Conservation (phyloP, 169 alveolate genomes). For the Babesia divergens region DNA sequence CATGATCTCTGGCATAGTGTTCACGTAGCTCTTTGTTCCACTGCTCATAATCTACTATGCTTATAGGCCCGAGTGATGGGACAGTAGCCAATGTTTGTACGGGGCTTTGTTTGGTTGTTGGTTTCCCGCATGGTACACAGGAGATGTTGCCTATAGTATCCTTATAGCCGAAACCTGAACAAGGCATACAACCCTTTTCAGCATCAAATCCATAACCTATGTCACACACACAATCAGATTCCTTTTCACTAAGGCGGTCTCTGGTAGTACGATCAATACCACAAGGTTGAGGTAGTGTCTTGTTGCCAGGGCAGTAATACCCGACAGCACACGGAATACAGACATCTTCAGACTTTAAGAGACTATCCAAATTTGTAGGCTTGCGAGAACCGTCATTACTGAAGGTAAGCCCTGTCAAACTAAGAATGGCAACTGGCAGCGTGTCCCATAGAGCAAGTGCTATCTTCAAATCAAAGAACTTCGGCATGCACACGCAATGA, state of each 20-base stretch:
- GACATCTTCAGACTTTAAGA: not conserved
- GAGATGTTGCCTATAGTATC: constrained; percentile 35
- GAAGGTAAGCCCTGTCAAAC: not conserved
- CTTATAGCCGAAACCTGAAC: constrained; percentile 60
- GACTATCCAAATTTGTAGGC: not conserved
- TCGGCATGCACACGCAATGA: constrained; percentile 66
- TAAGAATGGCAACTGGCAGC: constrained; percentile 6
- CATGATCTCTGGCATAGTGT: not conserved
- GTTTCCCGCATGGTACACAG: constrained; percentile 45
- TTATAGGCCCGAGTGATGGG: constrained; percentile 5
- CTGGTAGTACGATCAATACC: constrained; percentile 38
- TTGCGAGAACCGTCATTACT: not conserved
- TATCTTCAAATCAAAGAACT: constrained; percentile 53
- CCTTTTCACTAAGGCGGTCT: not conserved
- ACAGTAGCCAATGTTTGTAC: not conserved
- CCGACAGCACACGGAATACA: constrained; percentile 62
- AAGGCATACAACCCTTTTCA: constrained; percentile 24
- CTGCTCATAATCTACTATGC: not conserved
- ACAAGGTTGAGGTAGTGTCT: constrained; percentile 12
- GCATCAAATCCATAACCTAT: constrained; percentile 66
- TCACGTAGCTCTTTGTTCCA: constrained; percentile 6
- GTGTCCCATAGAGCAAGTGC: not conserved
- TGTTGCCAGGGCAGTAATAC: constrained; percentile 42
- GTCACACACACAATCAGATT: constrained; percentile 60
- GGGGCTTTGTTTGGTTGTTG: not conserved